Conservation (phyloP, 352 stramenopile species). For the Phytophthora sojae region DNA sequence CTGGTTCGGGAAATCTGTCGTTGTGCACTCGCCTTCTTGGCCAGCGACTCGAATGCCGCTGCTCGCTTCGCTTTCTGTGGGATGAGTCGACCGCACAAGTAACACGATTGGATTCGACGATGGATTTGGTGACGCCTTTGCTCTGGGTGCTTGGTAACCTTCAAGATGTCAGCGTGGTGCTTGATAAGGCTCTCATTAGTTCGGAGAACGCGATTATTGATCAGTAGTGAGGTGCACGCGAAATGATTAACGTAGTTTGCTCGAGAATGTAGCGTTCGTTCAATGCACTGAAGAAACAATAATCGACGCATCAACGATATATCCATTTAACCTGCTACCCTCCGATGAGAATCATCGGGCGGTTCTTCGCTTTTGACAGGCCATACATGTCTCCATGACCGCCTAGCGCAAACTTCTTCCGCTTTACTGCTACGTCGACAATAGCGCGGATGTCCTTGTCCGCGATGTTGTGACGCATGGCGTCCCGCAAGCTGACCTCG, state of each 20-base stretch:
- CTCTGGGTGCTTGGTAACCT: slow-evolving; percentile 25
- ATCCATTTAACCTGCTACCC: slow-evolving; percentile 64
- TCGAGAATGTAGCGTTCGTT: too few species aligned
- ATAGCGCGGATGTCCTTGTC: slow-evolving; percentile 89
- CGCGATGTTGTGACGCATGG: slow-evolving; percentile 78
- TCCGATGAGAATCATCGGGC: slow-evolving; percentile 98
- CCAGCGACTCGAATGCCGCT: slow-evolving; percentile 11
- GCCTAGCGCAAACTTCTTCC: slow-evolving; percentile 95
- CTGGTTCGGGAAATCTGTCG: neutral
- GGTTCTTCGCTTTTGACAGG: slow-evolving; percentile 93
- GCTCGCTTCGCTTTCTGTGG: slow-evolving; percentile 20
- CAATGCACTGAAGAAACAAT: too few species aligned
- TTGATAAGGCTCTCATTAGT: too few species aligned
- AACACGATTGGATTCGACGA: slow-evolving; percentile 10
- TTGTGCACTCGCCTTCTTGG: slow-evolving; percentile 16
- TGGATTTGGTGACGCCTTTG: slow-evolving; percentile 20
- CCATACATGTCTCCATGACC: slow-evolving; percentile 95
- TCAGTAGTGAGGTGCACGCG: too few species aligned
- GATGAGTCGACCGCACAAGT: slow-evolving; percentile 7
- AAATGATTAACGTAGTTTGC: too few species aligned
- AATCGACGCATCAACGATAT: neutral
- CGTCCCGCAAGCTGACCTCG: slow-evolving; percentile 94
- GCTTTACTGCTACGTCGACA: slow-evolving; percentile 91
- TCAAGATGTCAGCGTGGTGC: slow-evolving; percentile 12
- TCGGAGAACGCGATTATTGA: too few species aligned